Conservation (phyloP, 495 filamentous ascomycete genomes). For the Geopyxis carbonaria region DNA sequence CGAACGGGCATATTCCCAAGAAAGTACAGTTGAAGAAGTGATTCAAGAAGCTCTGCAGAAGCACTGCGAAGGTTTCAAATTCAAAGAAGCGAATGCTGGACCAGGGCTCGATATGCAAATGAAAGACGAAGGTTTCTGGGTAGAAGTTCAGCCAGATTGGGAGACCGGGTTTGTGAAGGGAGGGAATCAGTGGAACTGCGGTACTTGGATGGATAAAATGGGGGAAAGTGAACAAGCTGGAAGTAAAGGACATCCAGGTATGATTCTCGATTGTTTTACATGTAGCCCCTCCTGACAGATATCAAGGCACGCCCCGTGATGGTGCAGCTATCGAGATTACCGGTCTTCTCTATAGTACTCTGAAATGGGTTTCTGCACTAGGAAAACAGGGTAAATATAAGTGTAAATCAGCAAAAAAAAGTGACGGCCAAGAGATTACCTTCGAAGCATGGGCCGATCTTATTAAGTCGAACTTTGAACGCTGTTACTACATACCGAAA, state of each 20-base stretch:
- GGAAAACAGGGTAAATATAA: constrained; percentile 48
- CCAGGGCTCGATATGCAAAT: constrained; percentile 78
- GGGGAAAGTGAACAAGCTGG: constrained; percentile 85
- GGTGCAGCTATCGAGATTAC: constrained; percentile 91
- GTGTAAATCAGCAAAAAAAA: constrained; percentile 49
- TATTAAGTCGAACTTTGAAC: constrained; percentile 76
- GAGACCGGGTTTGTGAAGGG: constrained; percentile 81
- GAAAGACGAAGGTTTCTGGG: constrained; percentile 79
- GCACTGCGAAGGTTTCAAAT: constrained; percentile 76
- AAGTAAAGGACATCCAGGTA: constrained; percentile 69
- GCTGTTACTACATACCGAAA: constrained; percentile 68
- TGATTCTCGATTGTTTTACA: neutral
- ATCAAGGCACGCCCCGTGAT: constrained; percentile 69
- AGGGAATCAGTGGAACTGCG: constrained; percentile 85
- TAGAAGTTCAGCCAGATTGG: constrained; percentile 85
- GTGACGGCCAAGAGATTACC: constrained; percentile 44
- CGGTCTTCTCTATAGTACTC: constrained; percentile 73
- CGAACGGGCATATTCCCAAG: constrained; percentile 63
- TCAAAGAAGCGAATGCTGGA: constrained; percentile 88
- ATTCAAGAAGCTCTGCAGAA: constrained; percentile 86
- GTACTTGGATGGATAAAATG: constrained; percentile 99
- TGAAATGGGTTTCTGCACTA: constrained; percentile 60
- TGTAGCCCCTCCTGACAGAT: neutral
- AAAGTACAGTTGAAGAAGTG: constrained; percentile 66
- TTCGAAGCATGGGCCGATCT: constrained; percentile 65